Evolutionary conservation across 495 filamentous ascomycete species (phyloP).

Genomic region (Polyplosphaeria fusca): DNA sequence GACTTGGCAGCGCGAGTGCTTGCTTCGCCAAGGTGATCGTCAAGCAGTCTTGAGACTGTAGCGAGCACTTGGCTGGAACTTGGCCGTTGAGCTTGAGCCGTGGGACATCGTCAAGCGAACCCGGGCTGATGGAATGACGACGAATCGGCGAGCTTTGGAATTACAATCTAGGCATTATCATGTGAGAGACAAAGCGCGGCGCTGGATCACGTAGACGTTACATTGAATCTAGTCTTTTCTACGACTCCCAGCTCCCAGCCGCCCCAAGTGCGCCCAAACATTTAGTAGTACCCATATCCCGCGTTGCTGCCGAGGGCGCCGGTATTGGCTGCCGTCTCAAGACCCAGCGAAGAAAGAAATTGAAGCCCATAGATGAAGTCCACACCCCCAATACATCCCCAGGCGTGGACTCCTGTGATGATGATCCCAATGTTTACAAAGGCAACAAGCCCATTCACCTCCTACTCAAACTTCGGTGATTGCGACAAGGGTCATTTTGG

Average conservation of each 20-base stretch:
- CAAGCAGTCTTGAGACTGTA: not conserved
- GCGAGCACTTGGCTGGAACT: too few species aligned
- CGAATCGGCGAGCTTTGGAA: too few species aligned
- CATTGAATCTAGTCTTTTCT: too few species aligned
- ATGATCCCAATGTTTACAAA: conserved; percentile 8
- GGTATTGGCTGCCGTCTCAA: too few species aligned
- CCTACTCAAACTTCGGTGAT: conserved; percentile 34
- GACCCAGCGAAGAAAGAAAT: not conserved
- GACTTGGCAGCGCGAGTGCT: not conserved
- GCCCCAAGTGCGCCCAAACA: not conserved
- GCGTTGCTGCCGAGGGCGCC: not conserved
- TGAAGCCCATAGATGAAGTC: not conserved
- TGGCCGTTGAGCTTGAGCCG: not conserved
- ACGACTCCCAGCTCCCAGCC: not conserved
- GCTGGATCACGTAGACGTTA: too few species aligned
- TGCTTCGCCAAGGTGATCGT: not conserved
- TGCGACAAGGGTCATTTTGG: conserved; percentile 35
- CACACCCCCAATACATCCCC: conserved; percentile 8
- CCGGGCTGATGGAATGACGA: too few species aligned
- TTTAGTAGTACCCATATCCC: not conserved
- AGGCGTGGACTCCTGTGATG: not conserved
- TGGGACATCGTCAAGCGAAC: too few species aligned
- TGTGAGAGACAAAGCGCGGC: too few species aligned
- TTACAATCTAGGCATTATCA: too few species aligned
- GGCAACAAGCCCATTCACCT: conserved; percentile 12